Evolutionary conservation across 768 basidiomycete species (phyloP), one percentile per base, ranked within the genome.

Genomic region (Hygrocybe punicea): DNA sequence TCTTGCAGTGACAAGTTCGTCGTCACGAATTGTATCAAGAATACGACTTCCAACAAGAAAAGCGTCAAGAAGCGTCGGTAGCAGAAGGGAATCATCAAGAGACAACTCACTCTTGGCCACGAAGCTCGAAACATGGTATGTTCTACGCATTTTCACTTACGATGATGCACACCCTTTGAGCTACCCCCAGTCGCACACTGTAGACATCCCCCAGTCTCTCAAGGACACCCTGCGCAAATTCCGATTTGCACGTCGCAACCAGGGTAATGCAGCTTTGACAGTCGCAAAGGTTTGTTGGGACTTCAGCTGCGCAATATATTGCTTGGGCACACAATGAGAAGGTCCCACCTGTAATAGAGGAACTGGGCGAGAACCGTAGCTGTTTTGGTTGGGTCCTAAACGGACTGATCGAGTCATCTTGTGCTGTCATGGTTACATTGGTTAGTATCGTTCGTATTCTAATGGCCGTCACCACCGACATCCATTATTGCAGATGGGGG

Each of bases 201-300:
- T 96, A 54, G 93, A 95, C 68, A 92, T 94, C 65, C 90, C 91
- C 0, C 79, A 85, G 62, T 76, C 79, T 46, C 80, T 95, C 70
- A 90, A 89, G 70, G 84, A 87, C 60, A 75, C 84, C 23, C 83
- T 95, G 40, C 84, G 87, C 71, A 93, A 93, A 67, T 96, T 95
- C 75, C 75, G 81, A n/a, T 80, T 82, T 58, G 78, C 90, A 13
- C 89, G 91, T 55, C 82, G 87, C 21, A 84, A 80, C 64, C 81
- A 79, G 44, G 88, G 85, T 37, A 86, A 80, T 63, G 86, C 91
- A 23, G 93, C 91, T 14, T 77, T 95, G 50, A 25, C 17, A 21
- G 0, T 5, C 11, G 1, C 14, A 52, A 11, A 25, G 45, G 34
- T 56, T 36, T 45, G 49, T 2, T 35, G 24, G 40, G 11, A 42